Evolutionary conservation across 2,329 filamentous ascomycete genomes (phyloP), one percentile per base, ranked within the genome.

Genomic region (Aphanocladium album): DNA sequence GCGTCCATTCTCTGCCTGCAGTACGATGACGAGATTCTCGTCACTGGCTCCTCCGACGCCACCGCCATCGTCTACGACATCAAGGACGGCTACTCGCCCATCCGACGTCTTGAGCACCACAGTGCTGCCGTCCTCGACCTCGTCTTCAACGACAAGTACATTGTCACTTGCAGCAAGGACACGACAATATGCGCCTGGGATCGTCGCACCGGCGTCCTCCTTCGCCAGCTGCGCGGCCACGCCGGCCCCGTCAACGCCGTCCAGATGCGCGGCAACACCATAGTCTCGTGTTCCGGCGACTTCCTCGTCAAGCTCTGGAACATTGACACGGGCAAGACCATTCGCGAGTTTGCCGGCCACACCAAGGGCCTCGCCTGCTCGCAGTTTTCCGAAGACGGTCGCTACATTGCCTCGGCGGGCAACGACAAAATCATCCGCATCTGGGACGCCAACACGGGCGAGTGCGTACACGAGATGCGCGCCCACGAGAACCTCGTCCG

Each of bases 91-190:
- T 97, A 93, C 73, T 82, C 84, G 62, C 93, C 95, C 0, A 85
- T 96, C 62, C 87, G 85, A 54, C 89, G 91, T 35, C 86, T 99
- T 16, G 77, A 79, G 37, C 86, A 89, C 64, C 95, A 99, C 76
- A 85, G 84, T 6, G 91, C 91, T 4, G 93, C 95, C 56, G 93
- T 99, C 43, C 83, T 99, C 16, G 95, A 99, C 71, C 87, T 99
- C 11, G 93, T 91, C 65, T 93, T 99, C 65, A 92, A 99, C 72
- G 85, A 91, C 65, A 88, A 89, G 67, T 89, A 96, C 75, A 97
- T 99, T 68, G 89, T 98, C 55, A 97, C 93, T 5, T 99, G 95
- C 79, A 96, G 91, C 72, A 99, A 99, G 76, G 95, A 99, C 75
- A 87, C 89, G 45, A 93, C 84, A 64, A 96, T 99, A 71, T 96